Conservation (phyloP, 495 filamentous ascomycete species). For the Cetradonia linearis region DNA sequence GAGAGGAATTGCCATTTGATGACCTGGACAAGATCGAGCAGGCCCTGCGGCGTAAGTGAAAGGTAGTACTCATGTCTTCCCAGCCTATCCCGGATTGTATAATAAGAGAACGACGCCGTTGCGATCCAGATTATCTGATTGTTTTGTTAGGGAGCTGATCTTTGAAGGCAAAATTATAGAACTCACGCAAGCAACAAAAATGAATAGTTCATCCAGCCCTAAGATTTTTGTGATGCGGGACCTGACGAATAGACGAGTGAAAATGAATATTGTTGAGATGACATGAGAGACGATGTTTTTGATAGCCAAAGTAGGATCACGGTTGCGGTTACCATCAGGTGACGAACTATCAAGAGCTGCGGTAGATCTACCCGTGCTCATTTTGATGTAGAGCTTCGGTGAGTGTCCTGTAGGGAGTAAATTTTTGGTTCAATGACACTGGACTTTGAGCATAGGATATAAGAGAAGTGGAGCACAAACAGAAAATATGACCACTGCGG, state of each 20-base stretch:
- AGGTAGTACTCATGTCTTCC: slow-evolving; percentile 12
- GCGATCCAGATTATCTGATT: neutral
- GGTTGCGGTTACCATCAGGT: slow-evolving; percentile 1
- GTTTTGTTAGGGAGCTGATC: neutral
- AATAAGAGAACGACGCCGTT: neutral
- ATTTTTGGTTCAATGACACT: neutral
- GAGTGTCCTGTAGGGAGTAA: neutral
- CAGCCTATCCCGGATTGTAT: neutral
- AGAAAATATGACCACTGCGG: neutral
- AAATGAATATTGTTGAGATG: neutral
- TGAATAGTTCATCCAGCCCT: slow-evolving; percentile 9
- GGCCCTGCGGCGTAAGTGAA: neutral
- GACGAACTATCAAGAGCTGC: neutral
- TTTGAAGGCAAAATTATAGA: no score
- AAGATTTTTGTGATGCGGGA: neutral
- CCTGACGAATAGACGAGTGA: neutral
- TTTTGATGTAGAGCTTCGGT: neutral
- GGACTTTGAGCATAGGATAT: neutral
- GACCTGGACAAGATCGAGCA: neutral
- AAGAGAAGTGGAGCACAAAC: neutral
- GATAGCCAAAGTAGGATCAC: neutral
- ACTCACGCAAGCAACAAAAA: slow-evolving; percentile 1
- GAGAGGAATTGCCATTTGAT: slow-evolving; percentile 1
- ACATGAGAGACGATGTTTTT: neutral
- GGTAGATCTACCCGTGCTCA: neutral